A percentile compares a stretch with the other conserved stretches of the same genome.
Conservation (phyloP, 2,329 filamentous ascomycete genomes). For the Emmonsiellopsis sp. region DNA sequence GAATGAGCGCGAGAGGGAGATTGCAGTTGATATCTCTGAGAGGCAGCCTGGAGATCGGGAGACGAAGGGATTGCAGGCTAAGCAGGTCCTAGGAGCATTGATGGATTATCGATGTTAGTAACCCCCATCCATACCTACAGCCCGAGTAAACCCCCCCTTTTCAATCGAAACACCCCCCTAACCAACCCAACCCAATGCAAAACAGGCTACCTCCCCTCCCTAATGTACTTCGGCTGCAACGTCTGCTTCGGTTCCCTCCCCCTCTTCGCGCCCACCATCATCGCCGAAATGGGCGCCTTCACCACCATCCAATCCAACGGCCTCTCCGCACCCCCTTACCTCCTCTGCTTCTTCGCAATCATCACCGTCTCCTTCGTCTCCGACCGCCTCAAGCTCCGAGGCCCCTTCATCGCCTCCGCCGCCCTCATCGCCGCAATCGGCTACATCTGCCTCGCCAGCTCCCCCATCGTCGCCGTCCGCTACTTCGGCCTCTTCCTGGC, state of each 20-base stretch:
- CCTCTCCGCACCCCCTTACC: slow-evolving; percentile 32
- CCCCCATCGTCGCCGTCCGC: slow-evolving; percentile 22
- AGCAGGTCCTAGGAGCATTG: slow-evolving; percentile 11
- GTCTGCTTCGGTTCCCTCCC: slow-evolving; percentile 25
- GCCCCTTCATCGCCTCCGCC: slow-evolving; percentile 30
- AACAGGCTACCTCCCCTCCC: slow-evolving; percentile 11
- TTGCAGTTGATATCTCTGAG: slow-evolving; percentile 15
- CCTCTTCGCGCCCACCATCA: slow-evolving; percentile 25
- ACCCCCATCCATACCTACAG: not conserved
- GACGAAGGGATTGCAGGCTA: slow-evolving; percentile 11
- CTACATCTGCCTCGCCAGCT: slow-evolving; percentile 33
- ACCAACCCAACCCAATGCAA: not conserved
- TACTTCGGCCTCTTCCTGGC: slow-evolving; percentile 32
- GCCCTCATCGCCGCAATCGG: slow-evolving; percentile 29
- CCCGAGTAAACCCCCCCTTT: not conserved
- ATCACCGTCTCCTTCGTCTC: slow-evolving; percentile 28
- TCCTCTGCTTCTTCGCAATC: slow-evolving; percentile 33
- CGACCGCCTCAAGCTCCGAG: slow-evolving; percentile 28
- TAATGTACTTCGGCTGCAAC: slow-evolving; percentile 21
- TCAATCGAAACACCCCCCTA: not conserved
- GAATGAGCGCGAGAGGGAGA: slow-evolving; percentile 29
- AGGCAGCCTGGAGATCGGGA: slow-evolving; percentile 17
- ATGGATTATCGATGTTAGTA: slow-evolving; percentile 11
- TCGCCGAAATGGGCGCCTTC: slow-evolving; percentile 28
- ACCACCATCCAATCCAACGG: slow-evolving; percentile 27